A percentile compares a stretch with the other conserved stretches of the same genome.
These are phyloP conservation scores for Podaxis pistillaris DNA, from an alignment of 768 basidiomycete genomes.

Conservation along the genomic window DNA sequence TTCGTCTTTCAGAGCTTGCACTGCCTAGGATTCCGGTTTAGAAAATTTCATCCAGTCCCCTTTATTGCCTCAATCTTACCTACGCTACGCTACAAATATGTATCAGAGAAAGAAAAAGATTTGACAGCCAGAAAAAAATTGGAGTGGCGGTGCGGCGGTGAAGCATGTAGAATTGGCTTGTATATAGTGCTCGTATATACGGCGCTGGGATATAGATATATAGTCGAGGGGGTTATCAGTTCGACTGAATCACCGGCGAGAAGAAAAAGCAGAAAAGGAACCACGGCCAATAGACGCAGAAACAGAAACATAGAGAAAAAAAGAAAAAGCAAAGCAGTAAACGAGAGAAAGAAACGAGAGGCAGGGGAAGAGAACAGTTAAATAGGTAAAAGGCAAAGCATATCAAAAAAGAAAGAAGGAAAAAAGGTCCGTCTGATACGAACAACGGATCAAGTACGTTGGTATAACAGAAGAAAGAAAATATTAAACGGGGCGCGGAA, in stretches of 20 bases:
- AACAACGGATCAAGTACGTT: conserved; percentile 13
- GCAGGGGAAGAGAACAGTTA: background rate
- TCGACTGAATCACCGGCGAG: conserved; percentile 1
- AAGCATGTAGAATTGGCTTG: background rate
- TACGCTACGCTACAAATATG: background rate
- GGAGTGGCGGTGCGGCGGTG: background rate
- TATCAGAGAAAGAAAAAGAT: background rate
- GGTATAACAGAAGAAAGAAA: conserved; percentile 4
- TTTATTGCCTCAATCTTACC: background rate
- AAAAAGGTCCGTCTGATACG: conserved; percentile 13
- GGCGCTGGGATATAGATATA: conserved; percentile 1
- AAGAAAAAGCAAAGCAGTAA: background rate
- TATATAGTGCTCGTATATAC: background rate
- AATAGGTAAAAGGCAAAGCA: background rate
- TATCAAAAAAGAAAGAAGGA: background rate
- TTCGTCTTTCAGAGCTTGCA: too few relatives aligned
- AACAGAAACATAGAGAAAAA: background rate
- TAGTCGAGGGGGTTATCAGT: background rate
- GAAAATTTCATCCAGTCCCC: background rate
- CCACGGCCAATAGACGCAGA: background rate
- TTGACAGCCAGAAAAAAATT: background rate
- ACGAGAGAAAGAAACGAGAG: background rate
- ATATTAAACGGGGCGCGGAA: background rate
- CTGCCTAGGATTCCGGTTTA: background rate
- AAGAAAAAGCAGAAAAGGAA: background rate